Evolutionary conservation across 306 rosid genomes (phyloP), one percentile per base, ranked within the genome.

Genomic region (Alnus rubra): DNA sequence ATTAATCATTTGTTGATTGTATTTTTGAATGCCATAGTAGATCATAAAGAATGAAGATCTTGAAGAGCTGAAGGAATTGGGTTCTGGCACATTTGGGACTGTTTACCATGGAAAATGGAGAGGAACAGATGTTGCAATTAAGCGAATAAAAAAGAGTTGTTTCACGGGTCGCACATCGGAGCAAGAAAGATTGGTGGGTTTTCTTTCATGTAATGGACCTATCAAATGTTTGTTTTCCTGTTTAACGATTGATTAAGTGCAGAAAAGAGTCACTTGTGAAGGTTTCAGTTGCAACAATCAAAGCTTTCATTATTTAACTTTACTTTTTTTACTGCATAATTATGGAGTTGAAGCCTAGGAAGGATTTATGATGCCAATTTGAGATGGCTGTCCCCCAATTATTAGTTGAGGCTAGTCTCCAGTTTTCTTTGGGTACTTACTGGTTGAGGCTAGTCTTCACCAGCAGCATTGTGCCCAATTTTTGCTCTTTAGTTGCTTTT

Each of bases 91-190:
- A 51, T 92, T 90, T 84, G 97, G 97, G 50, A 90, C 97, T 53
- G 97, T 92, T 60, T 90, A 90, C 84, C 94, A 92, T 81, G 97
- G 97, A 74, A 92, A 92, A 79, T 92, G 97, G 97, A 83, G 92
- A 71, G 97, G 97, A 63, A 82, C 97, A 44, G 97, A 92, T 84
- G 97, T 92, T 77, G 97, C 94, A 54, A 92, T 92, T 63, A 92
- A 92, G 82, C 82, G 97, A 79, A 92, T 92, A 64, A 92, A 92
- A 67, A 88, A 90, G 80, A 92, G 88, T 68, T 92, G 97, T 73
- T 92, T 90, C 80, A 82, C 92, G 1, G 91, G 97, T 65, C 84
- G 93, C 60, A 86, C 95, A 42, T 90, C 93, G 28, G 95, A 88
- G 83, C 90, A 88, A 78, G 93, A 89, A 80, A 86, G 97, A 77